phyloP scores from a whole-genome alignment of 352 stramenopile genomes.

The Globisporangium okanoganense region DNA sequence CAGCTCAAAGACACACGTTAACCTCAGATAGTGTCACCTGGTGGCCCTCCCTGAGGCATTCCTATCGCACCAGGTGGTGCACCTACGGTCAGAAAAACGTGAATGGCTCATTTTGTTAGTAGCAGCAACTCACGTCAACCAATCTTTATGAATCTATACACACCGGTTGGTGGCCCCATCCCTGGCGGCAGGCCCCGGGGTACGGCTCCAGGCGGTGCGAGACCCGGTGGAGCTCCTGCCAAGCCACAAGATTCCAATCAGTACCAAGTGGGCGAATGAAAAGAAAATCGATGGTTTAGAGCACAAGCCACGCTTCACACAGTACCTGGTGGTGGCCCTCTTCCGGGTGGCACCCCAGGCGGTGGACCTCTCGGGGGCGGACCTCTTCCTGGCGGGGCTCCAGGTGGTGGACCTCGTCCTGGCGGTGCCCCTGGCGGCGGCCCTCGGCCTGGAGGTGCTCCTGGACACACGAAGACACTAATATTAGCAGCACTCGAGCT shows the following conservation, averaged over 20 bases:
- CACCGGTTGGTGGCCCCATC: conserved; percentile 12
- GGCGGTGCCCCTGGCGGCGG: conserved; percentile 5
- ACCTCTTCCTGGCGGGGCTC: conserved; percentile 12
- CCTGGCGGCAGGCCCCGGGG: conserved; percentile 10
- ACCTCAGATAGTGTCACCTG: conserved; percentile 15
- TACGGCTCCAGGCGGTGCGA: conserved; percentile 8
- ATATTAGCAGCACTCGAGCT: neutral
- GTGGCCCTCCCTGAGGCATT: conserved; percentile 21
- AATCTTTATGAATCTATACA: neutral
- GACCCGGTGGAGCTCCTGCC: conserved; percentile 18
- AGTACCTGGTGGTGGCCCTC: conserved; percentile 30
- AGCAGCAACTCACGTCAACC: neutral
- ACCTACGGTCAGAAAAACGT: conserved; percentile 12
- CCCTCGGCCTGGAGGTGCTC: conserved; percentile 11
- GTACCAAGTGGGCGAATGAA: too few relatives aligned
- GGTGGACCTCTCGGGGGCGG: conserved; percentile 17
- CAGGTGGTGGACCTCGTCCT: conserved; percentile 18
- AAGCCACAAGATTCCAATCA: neutral
- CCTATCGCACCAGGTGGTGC: conserved; percentile 23
- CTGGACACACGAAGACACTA: conserved; percentile 13
- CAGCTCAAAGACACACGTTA: neutral
- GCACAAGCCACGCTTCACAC: too few relatives aligned
- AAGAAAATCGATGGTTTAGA: too few relatives aligned
- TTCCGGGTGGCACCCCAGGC: conserved; percentile 18
- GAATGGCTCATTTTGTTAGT: neutral